Conservation (phyloP, 345 rosid species). For the Populus euphratica region DNA sequence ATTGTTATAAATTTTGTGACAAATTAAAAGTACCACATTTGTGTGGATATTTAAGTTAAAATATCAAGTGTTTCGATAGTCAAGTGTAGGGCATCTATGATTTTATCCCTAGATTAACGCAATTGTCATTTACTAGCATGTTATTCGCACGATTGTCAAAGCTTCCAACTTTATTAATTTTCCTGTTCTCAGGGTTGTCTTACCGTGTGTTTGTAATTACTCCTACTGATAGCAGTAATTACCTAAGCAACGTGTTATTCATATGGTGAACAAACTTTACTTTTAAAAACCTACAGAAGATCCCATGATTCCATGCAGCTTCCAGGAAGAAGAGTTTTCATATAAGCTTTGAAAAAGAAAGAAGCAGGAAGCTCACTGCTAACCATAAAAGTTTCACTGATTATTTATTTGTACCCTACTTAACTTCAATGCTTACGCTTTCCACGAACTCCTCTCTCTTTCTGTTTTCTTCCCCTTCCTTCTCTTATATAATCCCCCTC, state of each 20-base stretch:
- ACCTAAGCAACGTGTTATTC: not conserved
- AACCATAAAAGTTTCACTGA: not conserved
- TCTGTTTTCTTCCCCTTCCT: not conserved
- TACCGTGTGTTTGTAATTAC: not conserved
- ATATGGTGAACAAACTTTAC: not conserved
- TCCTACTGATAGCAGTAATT: not conserved
- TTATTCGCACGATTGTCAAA: not conserved
- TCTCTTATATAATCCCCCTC: slow-evolving; percentile 23
- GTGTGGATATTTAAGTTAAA: no score
- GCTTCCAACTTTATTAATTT: not conserved
- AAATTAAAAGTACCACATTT: not conserved
- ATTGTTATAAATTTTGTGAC: not conserved
- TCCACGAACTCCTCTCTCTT: slow-evolving; percentile 23
- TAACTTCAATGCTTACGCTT: slow-evolving; percentile 18
- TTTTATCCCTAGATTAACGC: not conserved
- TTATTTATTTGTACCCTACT: slow-evolving; percentile 8
- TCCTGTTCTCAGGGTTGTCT: not conserved
- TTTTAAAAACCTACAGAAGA: not conserved
- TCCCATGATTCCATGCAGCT: slow-evolving; percentile 34
- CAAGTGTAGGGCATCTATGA: no score
- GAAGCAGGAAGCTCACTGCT: slow-evolving; percentile 29
- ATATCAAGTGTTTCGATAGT: no score
- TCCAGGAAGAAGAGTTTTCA: slow-evolving; percentile 49
- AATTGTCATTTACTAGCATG: not conserved
- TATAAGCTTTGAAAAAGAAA: slow-evolving; percentile 12